Evolutionary conservation across 2,329 filamentous ascomycete genomes (phyloP).

Genomic region (Pseudogymnoascus sp.): DNA sequence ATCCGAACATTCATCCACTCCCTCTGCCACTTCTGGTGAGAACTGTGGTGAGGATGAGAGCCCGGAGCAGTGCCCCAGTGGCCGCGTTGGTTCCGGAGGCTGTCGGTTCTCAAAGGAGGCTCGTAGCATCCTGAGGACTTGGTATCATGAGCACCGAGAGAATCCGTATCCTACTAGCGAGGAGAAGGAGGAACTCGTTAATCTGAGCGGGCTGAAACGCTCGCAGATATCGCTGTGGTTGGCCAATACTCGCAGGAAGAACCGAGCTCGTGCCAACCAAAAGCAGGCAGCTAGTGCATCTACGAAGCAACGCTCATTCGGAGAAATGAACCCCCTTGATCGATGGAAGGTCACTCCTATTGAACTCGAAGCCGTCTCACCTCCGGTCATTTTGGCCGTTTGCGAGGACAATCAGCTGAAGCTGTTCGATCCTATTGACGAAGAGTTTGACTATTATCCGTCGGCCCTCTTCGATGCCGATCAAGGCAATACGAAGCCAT

Average conservation of each 20-base stretch:
- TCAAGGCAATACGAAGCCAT: not conserved
- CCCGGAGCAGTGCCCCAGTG: not conserved
- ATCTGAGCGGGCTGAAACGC: conserved; percentile 9
- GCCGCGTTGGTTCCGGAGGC: not conserved
- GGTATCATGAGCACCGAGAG: conserved; percentile 10
- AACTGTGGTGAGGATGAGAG: not conserved
- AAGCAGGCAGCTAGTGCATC: not conserved
- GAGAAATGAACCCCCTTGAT: conserved; percentile 10
- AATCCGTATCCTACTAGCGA: conserved; percentile 10
- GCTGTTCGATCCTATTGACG: not conserved
- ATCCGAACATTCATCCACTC: not conserved
- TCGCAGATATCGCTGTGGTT: conserved; percentile 12
- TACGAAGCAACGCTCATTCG: not conserved
- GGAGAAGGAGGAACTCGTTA: conserved; percentile 10
- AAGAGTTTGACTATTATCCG: conserved; percentile 2
- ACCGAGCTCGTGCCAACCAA: conserved; percentile 12
- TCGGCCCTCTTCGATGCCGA: not conserved
- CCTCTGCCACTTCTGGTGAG: conserved; percentile 2
- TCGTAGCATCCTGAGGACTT: conserved; percentile 10
- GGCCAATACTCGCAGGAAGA: conserved; percentile 10
- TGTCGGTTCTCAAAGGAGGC: conserved; percentile 12
- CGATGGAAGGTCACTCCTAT: conserved; percentile 13
- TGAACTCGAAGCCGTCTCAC: conserved; percentile 10
- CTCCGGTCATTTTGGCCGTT: conserved; percentile 16
- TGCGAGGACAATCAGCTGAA: conserved; percentile 14